Conservation (phyloP, 371 early-diverging fungal species). For the Lichtheimia ornata region DNA sequence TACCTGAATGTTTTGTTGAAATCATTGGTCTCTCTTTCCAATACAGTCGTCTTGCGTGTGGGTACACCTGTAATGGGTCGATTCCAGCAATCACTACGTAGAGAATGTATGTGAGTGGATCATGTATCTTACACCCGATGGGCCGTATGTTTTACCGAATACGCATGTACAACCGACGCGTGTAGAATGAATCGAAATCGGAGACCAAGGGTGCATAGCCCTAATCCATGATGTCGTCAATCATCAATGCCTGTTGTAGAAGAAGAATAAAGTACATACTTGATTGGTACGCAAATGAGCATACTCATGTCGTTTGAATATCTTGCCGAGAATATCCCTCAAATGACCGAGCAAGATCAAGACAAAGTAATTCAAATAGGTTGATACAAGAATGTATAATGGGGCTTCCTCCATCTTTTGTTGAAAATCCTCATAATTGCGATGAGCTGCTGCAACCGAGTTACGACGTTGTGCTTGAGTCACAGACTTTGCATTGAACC, state of each 20-base stretch:
- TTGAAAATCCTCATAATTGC: conserved; percentile 27
- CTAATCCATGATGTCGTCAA: conserved; percentile 27
- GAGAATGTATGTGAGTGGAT: neutral
- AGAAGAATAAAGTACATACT: conserved; percentile 31
- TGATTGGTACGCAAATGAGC: conserved; percentile 72
- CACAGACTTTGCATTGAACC: conserved; percentile 19
- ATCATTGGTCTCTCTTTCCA: conserved; percentile 86
- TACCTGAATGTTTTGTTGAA: conserved; percentile 84
- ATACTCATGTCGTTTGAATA: conserved; percentile 71
- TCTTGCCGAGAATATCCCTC: conserved; percentile 86
- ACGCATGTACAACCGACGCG: conserved; percentile 90
- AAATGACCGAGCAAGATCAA: conserved; percentile 94
- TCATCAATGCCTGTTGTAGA: neutral
- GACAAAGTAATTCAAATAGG: conserved; percentile 95
- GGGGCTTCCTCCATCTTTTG: conserved; percentile 45
- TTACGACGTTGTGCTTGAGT: conserved; percentile 52
- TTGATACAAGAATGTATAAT: conserved; percentile 82
- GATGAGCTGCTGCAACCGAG: conserved; percentile 47
- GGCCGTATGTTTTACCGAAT: conserved; percentile 58
- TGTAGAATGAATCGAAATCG: conserved; percentile 98
- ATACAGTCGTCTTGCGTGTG: conserved; percentile 84
- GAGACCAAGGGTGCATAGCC: conserved; percentile 91
- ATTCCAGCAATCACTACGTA: conserved; percentile 90
- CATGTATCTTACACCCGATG: neutral
- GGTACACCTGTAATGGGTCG: conserved; percentile 97